These are phyloP conservation scores for Boletus edulis DNA, from an alignment of 768 basidiomycete species.

Conservation along the genomic window DNA sequence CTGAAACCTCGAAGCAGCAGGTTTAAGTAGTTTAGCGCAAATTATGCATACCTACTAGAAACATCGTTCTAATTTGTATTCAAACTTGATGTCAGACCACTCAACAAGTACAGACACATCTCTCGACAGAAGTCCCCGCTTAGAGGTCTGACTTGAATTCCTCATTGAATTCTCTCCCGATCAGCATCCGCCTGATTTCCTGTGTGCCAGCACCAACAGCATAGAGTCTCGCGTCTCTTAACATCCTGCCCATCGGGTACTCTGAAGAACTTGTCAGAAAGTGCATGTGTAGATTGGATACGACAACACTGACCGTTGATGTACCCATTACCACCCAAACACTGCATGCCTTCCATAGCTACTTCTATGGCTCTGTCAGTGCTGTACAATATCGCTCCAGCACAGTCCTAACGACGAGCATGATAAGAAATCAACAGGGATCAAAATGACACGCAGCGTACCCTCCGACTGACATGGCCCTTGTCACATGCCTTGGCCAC, in stretches of 20 bases:
- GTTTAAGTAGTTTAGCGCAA: too few relatives aligned
- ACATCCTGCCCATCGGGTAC: constrained; percentile 83
- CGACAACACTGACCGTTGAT: constrained; percentile 67
- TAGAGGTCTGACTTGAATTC: constrained; percentile 38
- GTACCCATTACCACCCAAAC: constrained; percentile 93
- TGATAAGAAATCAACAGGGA: constrained; percentile 4
- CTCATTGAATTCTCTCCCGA: constrained; percentile 89
- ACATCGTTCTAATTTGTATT: too few relatives aligned
- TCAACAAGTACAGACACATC: not conserved
- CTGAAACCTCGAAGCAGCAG: too few relatives aligned
- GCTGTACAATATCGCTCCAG: constrained; percentile 90
- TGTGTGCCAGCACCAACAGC: constrained; percentile 97
- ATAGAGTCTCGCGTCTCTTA: constrained; percentile 86
- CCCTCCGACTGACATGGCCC: constrained; percentile 73
- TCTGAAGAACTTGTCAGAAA: constrained; percentile 45
- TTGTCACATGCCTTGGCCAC: constrained; percentile 87
- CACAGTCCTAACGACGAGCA: constrained; percentile 71
- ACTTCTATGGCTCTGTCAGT: constrained; percentile 92
- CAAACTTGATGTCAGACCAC: too few relatives aligned
- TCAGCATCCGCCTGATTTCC: constrained; percentile 92
- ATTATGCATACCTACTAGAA: not conserved
- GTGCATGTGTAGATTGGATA: not conserved
- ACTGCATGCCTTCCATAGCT: constrained; percentile 89
- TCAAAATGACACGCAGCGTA: constrained; percentile 35
- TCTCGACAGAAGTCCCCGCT: not conserved